Evolutionary conservation across 208 protist species (phyloP), one percentile per base, ranked within the genome.

Genomic region (Angomonas ambiguus): DNA sequence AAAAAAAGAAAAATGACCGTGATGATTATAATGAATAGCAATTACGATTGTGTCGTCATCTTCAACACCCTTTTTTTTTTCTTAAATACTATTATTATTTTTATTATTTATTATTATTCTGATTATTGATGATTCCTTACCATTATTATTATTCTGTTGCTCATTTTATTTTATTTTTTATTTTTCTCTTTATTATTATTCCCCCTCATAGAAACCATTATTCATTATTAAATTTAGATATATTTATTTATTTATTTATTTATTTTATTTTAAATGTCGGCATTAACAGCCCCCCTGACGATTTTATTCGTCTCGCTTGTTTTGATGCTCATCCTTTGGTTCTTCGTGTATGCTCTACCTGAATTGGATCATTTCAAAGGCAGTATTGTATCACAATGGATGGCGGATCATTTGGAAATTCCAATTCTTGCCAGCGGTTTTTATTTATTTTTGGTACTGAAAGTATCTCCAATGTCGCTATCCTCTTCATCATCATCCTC

Each of bases 351-450:
- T 56, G n/a, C 22, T 24, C n/a, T 56, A 11, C 27, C 49, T 8
- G 11, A 30, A 8, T 20, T 56, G n/a, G 49, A 56, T 20, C 18
- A 6, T 24, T 56, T 30, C 49, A 5, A 20, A 8, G 49, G 49
- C n/a, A 5, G 5, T 20, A 25, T 20, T 24, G 49, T 56, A 11
- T 56, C 49, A 8, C 49, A 56, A 20, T 56, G 49, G 49, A 56
- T 56, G 49, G 5, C 22, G 49, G 49, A 56, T 0, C 79, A 91
- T 72, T 67, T 77, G 3, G 74, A 87, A 31, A 42, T 91, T 13
- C 83, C 83, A 27, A 64, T 80, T 16, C 51, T 86, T 16, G 65
- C 74, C 20, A 4, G 27, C 25, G 8, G 22, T 18, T 5, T 31
- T 13, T 59, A 59, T 18, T 30, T 59, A 2, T 59, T 11, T 18